Conservation (phyloP, 345 rosid genomes). For the Linum tenue region DNA sequence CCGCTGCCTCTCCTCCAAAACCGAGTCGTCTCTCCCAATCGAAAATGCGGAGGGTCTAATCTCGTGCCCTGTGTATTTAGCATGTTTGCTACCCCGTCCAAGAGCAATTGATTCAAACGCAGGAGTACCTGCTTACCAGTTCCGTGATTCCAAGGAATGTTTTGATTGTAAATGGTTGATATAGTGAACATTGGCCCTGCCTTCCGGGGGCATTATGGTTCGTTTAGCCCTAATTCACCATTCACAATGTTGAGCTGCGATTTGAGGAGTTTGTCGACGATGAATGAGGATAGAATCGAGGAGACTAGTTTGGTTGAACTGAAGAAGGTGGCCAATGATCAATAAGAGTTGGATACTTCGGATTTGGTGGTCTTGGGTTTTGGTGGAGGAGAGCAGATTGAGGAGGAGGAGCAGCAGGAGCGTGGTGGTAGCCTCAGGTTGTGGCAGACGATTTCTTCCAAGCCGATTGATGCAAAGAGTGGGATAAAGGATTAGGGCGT, state of each 20-base stretch:
- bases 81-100: constrained; percentile 54
- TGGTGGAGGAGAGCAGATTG: too few relatives aligned
- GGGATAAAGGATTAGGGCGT: too few relatives aligned
- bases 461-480: too few relatives aligned
- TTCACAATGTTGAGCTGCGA: constrained; percentile 53
- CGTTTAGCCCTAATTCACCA: constrained; percentile 52
- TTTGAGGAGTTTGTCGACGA: constrained; percentile 34
- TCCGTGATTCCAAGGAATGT: constrained; percentile 21
- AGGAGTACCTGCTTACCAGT: constrained; percentile 75
- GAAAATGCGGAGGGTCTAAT: constrained; percentile 21
- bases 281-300: constrained; percentile 47
- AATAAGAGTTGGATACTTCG: constrained; percentile 35
- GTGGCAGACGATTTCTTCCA: too few relatives aligned
- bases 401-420: too few relatives aligned
- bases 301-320: constrained; percentile 23
- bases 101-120: constrained; percentile 65
- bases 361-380: too few relatives aligned
- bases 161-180: constrained; percentile 50
- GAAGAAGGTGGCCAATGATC: constrained; percentile 36
- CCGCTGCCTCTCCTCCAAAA: constrained; percentile 33
- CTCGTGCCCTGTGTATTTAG: constrained; percentile 52
- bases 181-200: constrained; percentile 80
- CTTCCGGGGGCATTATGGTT: constrained; percentile 63
- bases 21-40: constrained; percentile 34
- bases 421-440: too few relatives aligned